A percentile compares a stretch with the other conserved stretches of the same genome.
Evolutionary conservation across 768 basidiomycete genomes (phyloP).

Genomic region (Mrakia blollopis): DNA sequence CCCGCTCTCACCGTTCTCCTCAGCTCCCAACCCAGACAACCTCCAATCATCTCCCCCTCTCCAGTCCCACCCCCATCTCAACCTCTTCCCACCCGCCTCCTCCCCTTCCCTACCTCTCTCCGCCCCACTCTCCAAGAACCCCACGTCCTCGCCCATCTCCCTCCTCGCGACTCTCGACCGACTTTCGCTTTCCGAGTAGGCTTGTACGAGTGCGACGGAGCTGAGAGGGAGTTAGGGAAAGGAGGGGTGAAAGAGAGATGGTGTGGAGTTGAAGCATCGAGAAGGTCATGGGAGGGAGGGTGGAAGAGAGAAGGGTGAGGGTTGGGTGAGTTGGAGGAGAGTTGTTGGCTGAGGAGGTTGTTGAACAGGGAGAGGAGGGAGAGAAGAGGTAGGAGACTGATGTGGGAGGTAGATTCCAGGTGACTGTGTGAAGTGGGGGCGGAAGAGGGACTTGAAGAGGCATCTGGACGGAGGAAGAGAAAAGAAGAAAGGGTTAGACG

Average conservation of each 20-base stretch:
- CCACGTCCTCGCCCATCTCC: constrained; percentile 3
- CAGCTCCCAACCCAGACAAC: neutral
- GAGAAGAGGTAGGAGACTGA: constrained; percentile 11
- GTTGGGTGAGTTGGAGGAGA: neutral
- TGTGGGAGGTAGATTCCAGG: neutral
- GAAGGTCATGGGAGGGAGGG: neutral
- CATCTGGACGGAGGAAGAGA: neutral
- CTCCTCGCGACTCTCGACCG: neutral
- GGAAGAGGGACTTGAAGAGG: constrained; percentile 17
- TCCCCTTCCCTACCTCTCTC: neutral
- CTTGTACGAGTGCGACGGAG: neutral
- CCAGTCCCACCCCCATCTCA: constrained; percentile 16
- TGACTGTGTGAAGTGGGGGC: neutral
- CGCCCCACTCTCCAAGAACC: neutral
- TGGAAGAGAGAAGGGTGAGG: neutral
- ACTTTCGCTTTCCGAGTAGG: too few species aligned
- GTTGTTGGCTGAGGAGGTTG: neutral
- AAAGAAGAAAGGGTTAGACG: neutral
- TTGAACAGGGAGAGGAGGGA: neutral
- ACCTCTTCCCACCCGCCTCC: neutral
- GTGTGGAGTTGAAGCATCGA: neutral
- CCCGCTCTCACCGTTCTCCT: neutral
- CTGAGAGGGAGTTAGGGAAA: constrained; percentile 5
- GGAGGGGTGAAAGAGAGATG: neutral
- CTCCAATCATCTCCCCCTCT: constrained; percentile 11